Evolutionary conservation across 495 filamentous ascomycete species (phyloP), one percentile per base, ranked within the genome.

Genomic region (Neohortaea acidophila): DNA sequence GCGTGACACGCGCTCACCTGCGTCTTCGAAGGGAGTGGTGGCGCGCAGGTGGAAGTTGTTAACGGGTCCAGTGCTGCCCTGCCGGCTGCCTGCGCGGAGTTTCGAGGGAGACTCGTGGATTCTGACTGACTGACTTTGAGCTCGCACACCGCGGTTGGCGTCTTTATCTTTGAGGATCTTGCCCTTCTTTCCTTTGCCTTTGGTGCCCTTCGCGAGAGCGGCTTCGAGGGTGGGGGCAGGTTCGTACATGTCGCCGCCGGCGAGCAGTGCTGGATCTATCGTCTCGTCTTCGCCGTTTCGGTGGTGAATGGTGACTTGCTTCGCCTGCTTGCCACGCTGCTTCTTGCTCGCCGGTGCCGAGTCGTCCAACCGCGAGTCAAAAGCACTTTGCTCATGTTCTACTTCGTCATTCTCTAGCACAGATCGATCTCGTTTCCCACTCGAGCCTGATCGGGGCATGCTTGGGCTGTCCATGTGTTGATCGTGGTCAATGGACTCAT

Each of bases 31-130:
- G 17, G 72, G 79, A 0, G 67, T 72, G 49, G 83, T 77, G 35
- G 74, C 71, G 32, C 82, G 80, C 36, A 79, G 62, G 38, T 83
- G 77, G 38, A 80, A 69, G 2, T 86, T 63, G 35, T 75, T 77
- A 39, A 74, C 72, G 26, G 63, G 63, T 3, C 41, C 46, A 1
- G 45, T 18, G 38, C 46, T 49, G 10, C 17, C 6, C 7, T 21
- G 38, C 1, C 46, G 41, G 24, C 42, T 37, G 21, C 15, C 13
- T 22, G 19, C 25, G 36, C 37, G 32, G 17, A 19, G n/a, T 35
- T 25, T 32, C n/a, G 33, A 38, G 1, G 39, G 44, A 2, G 15
- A 44, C 13, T 48, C 39, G 21, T 38, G 32, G 30, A 48, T 21
- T 31, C 35, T 39, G 21, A 44, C 45, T 2, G 35, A 36, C 14